Evolutionary conservation across 176 grass and related monocot species (phyloP).

Genomic region (Otatea glauca): DNA sequence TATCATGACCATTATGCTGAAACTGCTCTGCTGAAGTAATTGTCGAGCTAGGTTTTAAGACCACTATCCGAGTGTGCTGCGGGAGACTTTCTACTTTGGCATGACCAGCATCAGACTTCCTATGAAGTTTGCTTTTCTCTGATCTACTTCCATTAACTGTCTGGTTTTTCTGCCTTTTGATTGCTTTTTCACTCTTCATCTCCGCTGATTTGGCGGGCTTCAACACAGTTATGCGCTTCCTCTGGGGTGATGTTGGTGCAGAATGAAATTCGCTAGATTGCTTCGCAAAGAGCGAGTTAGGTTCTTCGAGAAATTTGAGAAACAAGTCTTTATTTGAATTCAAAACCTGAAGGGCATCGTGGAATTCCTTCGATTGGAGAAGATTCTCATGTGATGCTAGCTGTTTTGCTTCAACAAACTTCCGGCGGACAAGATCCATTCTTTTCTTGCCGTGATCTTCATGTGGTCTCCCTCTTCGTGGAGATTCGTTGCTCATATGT

Average conservation of each 20-base stretch:
- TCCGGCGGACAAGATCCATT: slow-evolving; percentile 87
- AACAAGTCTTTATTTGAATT: slow-evolving; percentile 95
- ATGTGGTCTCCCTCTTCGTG: slow-evolving; percentile 35
- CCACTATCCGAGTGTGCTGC: slow-evolving; percentile 78
- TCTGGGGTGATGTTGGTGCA: slow-evolving; percentile 61
- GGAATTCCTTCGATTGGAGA: slow-evolving; percentile 81
- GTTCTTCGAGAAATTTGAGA: slow-evolving; percentile 94
- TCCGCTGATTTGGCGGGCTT: slow-evolving; percentile 77
- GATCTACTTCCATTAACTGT: slow-evolving; percentile 34
- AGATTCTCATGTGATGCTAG: slow-evolving; percentile 74
- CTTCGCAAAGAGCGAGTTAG: slow-evolving; percentile 72
- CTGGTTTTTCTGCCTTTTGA: slow-evolving; percentile 43
- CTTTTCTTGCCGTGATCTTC: slow-evolving; percentile 52
- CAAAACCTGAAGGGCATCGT: slow-evolving; percentile 83
- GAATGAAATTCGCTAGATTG: slow-evolving; percentile 44
- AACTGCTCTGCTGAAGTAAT: slow-evolving; percentile 39
- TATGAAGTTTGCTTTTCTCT: slow-evolving; percentile 43
- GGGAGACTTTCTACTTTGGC: slow-evolving; percentile 59
- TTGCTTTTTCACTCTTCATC: slow-evolving; percentile 43
- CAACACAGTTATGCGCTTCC: slow-evolving; percentile 81
- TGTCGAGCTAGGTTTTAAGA: slow-evolving; percentile 75
- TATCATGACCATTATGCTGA: slow-evolving; percentile 46
- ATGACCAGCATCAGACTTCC: slow-evolving; percentile 36
- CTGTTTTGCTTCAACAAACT: slow-evolving; percentile 88
- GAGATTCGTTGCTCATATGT: slow-evolving; percentile 35